Evolutionary conservation across 805 yeast genomes (phyloP).

Genomic region (Vanderwaltozyma polyspora): DNA sequence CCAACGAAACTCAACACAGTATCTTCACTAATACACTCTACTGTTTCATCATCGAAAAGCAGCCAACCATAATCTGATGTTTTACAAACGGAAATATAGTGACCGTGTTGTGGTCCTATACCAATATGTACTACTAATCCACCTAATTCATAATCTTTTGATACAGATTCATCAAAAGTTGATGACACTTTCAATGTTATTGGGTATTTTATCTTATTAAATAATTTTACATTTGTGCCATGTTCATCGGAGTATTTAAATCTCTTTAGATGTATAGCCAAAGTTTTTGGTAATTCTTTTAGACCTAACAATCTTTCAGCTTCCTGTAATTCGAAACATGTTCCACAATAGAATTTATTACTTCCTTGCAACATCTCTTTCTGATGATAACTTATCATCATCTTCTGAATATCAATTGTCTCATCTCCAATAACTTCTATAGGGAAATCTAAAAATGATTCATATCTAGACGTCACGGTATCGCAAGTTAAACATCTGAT

Average conservation of each 20-base stretch:
- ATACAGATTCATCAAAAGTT: slow-evolving; percentile 33
- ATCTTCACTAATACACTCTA: slow-evolving; percentile 72
- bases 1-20: slow-evolving; percentile 82
- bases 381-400: slow-evolving; percentile 44
- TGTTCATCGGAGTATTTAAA: slow-evolving; percentile 80
- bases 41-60: slow-evolving; percentile 89
- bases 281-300: slow-evolving; percentile 61
- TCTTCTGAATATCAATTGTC: slow-evolving; percentile 52
- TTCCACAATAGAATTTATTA: slow-evolving; percentile 87
- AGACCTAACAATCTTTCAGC: slow-evolving; percentile 85
- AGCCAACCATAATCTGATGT: slow-evolving; percentile 78
- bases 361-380: slow-evolving; percentile 76
- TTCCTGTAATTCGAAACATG: slow-evolving; percentile 82
- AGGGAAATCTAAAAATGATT: slow-evolving; percentile 74
- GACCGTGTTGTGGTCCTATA: slow-evolving; percentile 97
- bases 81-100: slow-evolving; percentile 78
- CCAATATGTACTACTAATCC: slow-evolving; percentile 91
- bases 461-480: slow-evolving; percentile 68
- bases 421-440: slow-evolving; percentile 74
- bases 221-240: slow-evolving; percentile 72
- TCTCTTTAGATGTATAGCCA: slow-evolving; percentile 78
- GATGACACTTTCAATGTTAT: slow-evolving; percentile 51
- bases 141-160: slow-evolving; percentile 61
- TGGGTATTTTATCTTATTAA: slow-evolving; percentile 77
- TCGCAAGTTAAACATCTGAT: slow-evolving; percentile 91